Conservation (phyloP, 225 moss, liverwort and hornwort species). For the Pseudisothecium myosuroides region DNA sequence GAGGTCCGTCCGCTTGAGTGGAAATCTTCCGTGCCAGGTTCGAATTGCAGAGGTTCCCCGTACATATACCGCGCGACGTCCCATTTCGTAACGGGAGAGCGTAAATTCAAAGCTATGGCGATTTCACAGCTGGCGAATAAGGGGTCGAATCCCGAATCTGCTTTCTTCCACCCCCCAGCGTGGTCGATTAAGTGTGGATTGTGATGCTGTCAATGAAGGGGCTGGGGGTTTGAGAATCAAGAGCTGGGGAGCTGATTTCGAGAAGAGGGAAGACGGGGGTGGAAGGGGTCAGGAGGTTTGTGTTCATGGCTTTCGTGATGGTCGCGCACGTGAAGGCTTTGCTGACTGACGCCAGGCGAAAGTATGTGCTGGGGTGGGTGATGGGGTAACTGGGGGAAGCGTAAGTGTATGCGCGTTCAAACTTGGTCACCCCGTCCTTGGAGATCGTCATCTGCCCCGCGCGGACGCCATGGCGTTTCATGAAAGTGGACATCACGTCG, state of each 20-base stretch:
- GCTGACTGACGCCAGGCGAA: background rate
- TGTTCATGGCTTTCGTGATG: background rate
- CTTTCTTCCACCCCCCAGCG: background rate
- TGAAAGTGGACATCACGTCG: background rate
- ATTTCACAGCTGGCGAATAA: background rate
- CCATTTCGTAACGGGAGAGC: background rate
- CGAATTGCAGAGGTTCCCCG: background rate
- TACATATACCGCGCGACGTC: background rate
- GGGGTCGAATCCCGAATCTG: background rate
- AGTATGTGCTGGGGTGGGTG: background rate
- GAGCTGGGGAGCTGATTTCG: background rate
- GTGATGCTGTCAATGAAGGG: background rate
- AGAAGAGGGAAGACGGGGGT: background rate
- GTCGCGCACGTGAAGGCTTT: background rate
- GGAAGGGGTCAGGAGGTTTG: background rate
- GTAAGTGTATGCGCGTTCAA: background rate
- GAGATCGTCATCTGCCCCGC: background rate
- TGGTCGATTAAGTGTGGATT: background rate
- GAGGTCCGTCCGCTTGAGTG: background rate
- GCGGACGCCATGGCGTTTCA: background rate
- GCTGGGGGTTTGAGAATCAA: background rate
- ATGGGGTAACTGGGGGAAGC: background rate
- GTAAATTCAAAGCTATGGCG: background rate
- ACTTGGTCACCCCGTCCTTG: background rate
- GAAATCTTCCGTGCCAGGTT: background rate